Evolutionary conservation across 371 early-diverging fungal species (phyloP).

Genomic region (Mucor piriformis): DNA sequence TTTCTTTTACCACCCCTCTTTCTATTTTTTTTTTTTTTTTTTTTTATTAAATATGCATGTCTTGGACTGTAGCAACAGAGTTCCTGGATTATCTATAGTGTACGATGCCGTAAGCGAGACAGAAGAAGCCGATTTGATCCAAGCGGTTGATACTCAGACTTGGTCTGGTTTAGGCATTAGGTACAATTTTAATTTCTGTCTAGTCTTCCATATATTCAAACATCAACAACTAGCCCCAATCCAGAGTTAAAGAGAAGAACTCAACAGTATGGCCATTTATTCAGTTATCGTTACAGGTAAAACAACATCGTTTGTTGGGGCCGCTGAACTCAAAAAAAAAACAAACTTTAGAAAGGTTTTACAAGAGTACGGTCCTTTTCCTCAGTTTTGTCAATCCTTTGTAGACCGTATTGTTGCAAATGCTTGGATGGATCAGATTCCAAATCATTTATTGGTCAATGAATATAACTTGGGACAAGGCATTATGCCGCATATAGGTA

Average conservation of each 20-base stretch:
- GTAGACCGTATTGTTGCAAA: conserved; percentile 49
- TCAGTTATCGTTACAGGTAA: conserved; percentile 71
- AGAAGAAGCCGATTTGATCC: conserved; percentile 35
- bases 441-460: conserved; percentile 70
- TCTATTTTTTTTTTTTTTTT: conserved; percentile 5
- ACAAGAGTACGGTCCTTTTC: conserved; percentile 60
- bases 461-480: conserved; percentile 79
- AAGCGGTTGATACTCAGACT: conserved; percentile 21
- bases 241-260: conserved; percentile 76
- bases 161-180: conserved; percentile 53
- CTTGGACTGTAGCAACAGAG: conserved; percentile 21
- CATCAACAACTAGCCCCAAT: no score
- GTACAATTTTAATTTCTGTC: no score
- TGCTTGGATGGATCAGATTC: conserved; percentile 41
- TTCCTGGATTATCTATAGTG: conserved; percentile 39
- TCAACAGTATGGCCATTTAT: conserved; percentile 75
- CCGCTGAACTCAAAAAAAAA: no score
- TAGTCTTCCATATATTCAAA: no score
- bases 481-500: conserved; percentile 58
- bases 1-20: conserved; percentile 3
- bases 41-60: conserved; percentile 14
- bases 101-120: conserved; percentile 34
- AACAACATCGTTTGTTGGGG: no score
- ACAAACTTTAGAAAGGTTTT: conserved; percentile 61
- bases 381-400: conserved; percentile 45